Base-by-base conservation (phyloP, 371 early-diverging fungal species). In the Coemansia sp. region DNA sequence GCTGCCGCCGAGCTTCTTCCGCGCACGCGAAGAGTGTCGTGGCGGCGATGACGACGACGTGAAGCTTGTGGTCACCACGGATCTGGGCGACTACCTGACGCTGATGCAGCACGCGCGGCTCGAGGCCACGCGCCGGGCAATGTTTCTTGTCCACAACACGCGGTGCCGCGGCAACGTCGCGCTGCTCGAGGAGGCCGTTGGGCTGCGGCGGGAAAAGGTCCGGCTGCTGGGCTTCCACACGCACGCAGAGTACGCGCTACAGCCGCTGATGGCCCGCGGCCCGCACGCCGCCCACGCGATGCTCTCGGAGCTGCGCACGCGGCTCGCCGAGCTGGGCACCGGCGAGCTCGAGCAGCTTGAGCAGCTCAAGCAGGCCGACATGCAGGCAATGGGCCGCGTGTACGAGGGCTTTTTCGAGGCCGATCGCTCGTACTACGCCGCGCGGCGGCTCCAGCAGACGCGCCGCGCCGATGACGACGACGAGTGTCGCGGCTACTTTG, bases 221-320 rank as follows among this genome's bases (percentile, higher is more conserved):
- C 66, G 66, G 42, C 63, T 88, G 36, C 61, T 92, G 36, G 93
- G 91, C 0, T 93, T 87, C 77, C 66, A 78, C 55, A 83, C 76
- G 42, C 90, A 92, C 74, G 88, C 90, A 2, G 85, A 79, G 10
- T 91, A 77, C 68, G 80, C 81, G 6, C 78, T 94, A 10, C 88
- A 92, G 61, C 80, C 85, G 30, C 88, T 86, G 66, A 92, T 94
- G 93, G 94, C 93, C 41, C 90, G 92, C 71, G 80, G 69, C 2
- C 85, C 88, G 1, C 81, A 83, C 34, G 76, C 71, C 4, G 92
- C 91, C 5, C 63, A 79, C 4, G 63, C 80, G 64, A 92, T 94
- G 75, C 70, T 90, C 57, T 65, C 83, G 7, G 84, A 86, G 31
- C 79, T 94, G 57, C 72, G 74, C 8, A 59, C 50, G 3, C 80